Base-by-base conservation (phyloP, 768 basidiomycete species). In the Hypsizygus marmoreus region DNA sequence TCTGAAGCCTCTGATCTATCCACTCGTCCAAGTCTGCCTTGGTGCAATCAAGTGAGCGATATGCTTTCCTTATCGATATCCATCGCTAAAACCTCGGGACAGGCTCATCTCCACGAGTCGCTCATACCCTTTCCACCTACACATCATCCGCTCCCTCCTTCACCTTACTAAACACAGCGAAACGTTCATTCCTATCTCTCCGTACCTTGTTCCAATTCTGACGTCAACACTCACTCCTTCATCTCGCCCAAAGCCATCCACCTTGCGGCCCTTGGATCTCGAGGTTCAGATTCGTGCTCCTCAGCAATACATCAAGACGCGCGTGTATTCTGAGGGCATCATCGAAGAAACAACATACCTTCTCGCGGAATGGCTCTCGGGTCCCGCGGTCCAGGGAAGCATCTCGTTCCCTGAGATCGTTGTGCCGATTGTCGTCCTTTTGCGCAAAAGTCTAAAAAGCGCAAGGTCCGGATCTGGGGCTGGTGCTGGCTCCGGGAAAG, bases 351-450 rank as follows among this genome's bases (percentile, higher is more conserved):
- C 86, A 12, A 64, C 76, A 4, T 95, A 81, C 66, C 66, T 91
- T 20, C 73, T 95, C 17, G 84, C 84, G 1, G 92, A 94, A 58
- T 93, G 89, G 83, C 80, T 93, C 42, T 75, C 82, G 23, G 84
- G 81, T 24, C 54, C 68, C 7, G 70, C 80, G 0, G 82, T 95
- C 1, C 87, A 91, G 38, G 87, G 82, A 1, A 90, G 87, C 64
- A 84, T 97, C 48, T 91, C 91, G 1, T 98, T 97, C 75, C 95
- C 97, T 2, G 97, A 99, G 68, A 76, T 95, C 30, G 75, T 83
- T 11, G 80, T 97, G 10, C 94, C 95, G 2, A 71, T 94, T 28
- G 68, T 84, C 12, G 76, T 89, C 9, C 71, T 80, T 1, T 71
- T 99, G 40, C 82, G 83, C 33, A 86, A 87, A 53, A 75, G 80